Percentiles rank a stretch among this genome's conserved stretches.
Conservation (phyloP, 2,329 filamentous ascomycete species). For the Nakataea oryzae region DNA sequence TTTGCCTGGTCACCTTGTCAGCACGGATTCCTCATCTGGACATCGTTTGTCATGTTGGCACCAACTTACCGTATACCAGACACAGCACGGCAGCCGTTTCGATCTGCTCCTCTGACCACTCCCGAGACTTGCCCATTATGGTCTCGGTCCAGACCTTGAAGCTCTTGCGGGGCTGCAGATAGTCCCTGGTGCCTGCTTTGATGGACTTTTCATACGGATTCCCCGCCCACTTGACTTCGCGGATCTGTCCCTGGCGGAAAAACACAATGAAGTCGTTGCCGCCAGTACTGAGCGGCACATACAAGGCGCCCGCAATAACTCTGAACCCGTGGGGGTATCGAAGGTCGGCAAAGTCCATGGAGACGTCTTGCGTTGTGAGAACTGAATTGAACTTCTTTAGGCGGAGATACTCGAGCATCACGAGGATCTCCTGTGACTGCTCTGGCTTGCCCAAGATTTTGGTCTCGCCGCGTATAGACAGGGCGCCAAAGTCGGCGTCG, state of each 20-base stretch:
- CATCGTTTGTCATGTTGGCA: background rate
- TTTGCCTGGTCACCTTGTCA: slow-evolving; percentile 28
- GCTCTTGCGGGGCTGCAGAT: slow-evolving; percentile 67
- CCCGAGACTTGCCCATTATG: slow-evolving; percentile 69
- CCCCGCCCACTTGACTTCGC: slow-evolving; percentile 75
- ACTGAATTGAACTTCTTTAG: slow-evolving; percentile 67
- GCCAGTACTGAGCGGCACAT: slow-evolving; percentile 67
- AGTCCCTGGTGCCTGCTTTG: slow-evolving; percentile 60
- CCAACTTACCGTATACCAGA: slow-evolving; percentile 63
- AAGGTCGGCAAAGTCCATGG: slow-evolving; percentile 69
- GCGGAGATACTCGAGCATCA: slow-evolving; percentile 74
- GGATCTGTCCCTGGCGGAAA: slow-evolving; percentile 67
- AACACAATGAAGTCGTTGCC: slow-evolving; percentile 85
- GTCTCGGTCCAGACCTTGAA: slow-evolving; percentile 77
- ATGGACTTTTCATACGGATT: slow-evolving; percentile 76
- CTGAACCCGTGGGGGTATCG: slow-evolving; percentile 71
- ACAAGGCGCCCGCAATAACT: slow-evolving; percentile 65
- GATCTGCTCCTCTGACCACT: slow-evolving; percentile 83
- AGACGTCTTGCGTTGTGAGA: slow-evolving; percentile 66
- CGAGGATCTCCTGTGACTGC: slow-evolving; percentile 72
- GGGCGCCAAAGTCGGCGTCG: slow-evolving; percentile 74
- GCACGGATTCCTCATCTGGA: background rate
- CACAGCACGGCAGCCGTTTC: slow-evolving; percentile 84
- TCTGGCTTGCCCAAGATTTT: slow-evolving; percentile 70
- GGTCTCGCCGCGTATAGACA: slow-evolving; percentile 81